Evolutionary conservation across 345 rosid genomes (phyloP).

Genomic region (Aegle marmelos): DNA sequence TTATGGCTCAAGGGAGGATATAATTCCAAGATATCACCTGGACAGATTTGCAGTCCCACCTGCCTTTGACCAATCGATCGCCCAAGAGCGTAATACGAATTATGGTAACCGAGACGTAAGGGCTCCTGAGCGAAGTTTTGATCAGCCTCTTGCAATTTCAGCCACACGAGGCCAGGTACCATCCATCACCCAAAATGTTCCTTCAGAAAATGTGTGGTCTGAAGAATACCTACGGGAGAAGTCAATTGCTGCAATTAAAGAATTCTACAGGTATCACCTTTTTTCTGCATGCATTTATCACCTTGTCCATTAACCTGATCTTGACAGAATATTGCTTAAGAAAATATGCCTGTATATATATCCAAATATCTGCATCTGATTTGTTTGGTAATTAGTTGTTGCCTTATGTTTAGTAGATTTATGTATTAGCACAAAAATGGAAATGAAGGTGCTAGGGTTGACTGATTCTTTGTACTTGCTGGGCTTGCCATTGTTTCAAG

Average conservation of each 20-base stretch:
- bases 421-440: not conserved
- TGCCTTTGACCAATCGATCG: conserved; percentile 41
- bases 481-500: not conserved
- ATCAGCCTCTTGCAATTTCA: conserved; percentile 48
- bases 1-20: conserved; percentile 48
- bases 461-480: not conserved
- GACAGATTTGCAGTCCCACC: conserved; percentile 51
- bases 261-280: conserved; percentile 75
- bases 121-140: conserved; percentile 43
- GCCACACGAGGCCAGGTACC: conserved; percentile 41
- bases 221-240: conserved; percentile 55
- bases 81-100: conserved; percentile 48
- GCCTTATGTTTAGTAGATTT: not conserved
- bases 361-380: not conserved
- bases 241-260: conserved; percentile 82
- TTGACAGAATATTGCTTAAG: not conserved
- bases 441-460: not conserved
- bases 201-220: conserved; percentile 48
- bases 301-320: not conserved
- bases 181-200: conserved; percentile 33
- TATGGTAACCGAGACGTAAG: conserved; percentile 50
- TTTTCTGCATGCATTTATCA: not conserved
- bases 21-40: conserved; percentile 36
- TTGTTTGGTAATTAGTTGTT: not conserved
- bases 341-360: not conserved